Base-by-base conservation (phyloP, 2,329 filamentous ascomycete species). In the Hypoxylon sp. region DNA sequence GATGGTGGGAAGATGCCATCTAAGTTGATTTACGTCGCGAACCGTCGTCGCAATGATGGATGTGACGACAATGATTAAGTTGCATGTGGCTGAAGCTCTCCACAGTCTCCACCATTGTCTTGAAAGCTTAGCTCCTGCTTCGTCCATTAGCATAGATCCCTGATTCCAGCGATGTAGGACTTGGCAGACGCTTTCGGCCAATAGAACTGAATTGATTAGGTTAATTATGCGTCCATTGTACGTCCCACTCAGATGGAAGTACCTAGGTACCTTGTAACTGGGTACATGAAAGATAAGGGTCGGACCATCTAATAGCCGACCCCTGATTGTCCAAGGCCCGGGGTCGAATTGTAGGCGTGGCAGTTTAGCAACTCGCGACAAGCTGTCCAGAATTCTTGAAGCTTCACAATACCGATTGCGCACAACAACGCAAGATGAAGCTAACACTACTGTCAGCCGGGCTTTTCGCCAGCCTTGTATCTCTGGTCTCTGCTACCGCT, bases 401-500 rank as follows among this genome's bases (percentile, higher is more conserved):
- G 62, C 69, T 65, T 65, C 60, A 60, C 47, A 58, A 56, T 56
- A 59, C 56, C 67, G 59, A 51, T 71, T 69, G 66, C 69, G 71
- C 71, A 69, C 67, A 63, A 68, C 65, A 64, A 67, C 64, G 61
- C 74, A 84, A 75, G 53, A 94, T 94, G 92, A 91, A 88, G 82
- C 79, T 90, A 70, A 82, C 85, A 68, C 80, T 85, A 70, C 74
- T 92, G 66, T 81, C 88, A 57, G 83, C 87, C 73, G 88, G 90
- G 82, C 85, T 96, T 57, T 77, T 96, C 78, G 91, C 91, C 82
- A 88, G 86, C 75, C 80, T 92, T 70, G 82, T 89, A 61, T 90
- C 91, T 65, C 83, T 91, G 65, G 91, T 90, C 56, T 89, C 91
- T 57, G 94, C 93, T 37, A 99, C 96, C 3, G 94, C 96, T 41